These are phyloP conservation scores for Luffa acutangula DNA, from an alignment of 306 rosid genomes.

Conservation along the genomic window DNA sequence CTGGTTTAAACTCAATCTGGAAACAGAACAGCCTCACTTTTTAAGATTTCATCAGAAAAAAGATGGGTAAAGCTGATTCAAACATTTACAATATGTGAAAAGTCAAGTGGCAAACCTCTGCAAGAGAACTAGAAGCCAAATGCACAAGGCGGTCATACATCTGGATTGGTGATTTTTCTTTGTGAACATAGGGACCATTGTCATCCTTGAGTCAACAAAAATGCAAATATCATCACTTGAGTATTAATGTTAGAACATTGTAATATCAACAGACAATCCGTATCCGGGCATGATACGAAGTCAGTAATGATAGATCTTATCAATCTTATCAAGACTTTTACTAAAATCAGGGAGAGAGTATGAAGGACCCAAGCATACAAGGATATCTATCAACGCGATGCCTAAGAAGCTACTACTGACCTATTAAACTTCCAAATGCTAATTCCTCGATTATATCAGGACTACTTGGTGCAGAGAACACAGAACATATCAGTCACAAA, in stretches of 20 bases:
- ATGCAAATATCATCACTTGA: neutral
- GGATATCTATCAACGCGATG: neutral
- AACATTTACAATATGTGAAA: neutral
- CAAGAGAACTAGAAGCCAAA: slow-evolving; percentile 61
- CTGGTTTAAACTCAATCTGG: slow-evolving; percentile 61
- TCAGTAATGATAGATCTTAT: neutral
- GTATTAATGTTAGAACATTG: neutral
- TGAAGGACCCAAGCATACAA: neutral
- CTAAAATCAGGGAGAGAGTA: neutral
- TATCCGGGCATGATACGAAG: neutral
- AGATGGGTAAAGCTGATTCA: neutral
- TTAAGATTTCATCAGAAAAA: slow-evolving; percentile 2
- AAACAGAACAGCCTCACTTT: slow-evolving; percentile 12
- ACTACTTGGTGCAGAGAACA: neutral
- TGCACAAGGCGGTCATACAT: slow-evolving; percentile 73
- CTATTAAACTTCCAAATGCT: neutral
- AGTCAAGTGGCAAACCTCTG: slow-evolving; percentile 43
- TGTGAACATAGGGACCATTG: slow-evolving; percentile 18
- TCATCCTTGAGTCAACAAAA: slow-evolving; percentile 24
- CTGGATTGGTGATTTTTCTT: slow-evolving; percentile 32
- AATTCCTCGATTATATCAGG: neutral
- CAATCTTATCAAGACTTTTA: neutral
- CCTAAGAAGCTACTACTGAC: neutral
- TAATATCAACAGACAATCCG: neutral
- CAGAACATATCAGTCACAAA: neutral